phyloP scores from a whole-genome alignment of 1,284 basidiomycete genomes.

The Malassezia equina region DNA sequence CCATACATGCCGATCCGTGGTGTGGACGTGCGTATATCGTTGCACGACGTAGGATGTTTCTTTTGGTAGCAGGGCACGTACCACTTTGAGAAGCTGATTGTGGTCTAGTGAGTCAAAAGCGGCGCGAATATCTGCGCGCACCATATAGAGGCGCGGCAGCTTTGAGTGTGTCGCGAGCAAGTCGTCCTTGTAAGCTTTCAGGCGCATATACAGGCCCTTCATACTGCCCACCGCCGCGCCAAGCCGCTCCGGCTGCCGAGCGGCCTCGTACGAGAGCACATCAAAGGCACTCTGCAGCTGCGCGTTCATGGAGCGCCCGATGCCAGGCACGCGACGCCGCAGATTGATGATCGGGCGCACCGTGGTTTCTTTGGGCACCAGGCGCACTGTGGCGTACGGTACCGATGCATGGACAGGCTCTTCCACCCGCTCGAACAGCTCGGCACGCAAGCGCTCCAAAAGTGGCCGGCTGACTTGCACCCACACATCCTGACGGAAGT shows the following conservation, averaged over 20 bases:
- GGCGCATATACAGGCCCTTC: constrained; percentile 49
- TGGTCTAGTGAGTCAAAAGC: constrained; percentile 97
- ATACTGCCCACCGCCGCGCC: constrained; percentile 35
- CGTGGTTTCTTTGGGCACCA: constrained; percentile 86
- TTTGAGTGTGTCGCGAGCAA: not conserved
- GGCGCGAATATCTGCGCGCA: constrained; percentile 87
- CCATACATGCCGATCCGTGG: constrained; percentile 9
- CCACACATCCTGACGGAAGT: constrained; percentile 94
- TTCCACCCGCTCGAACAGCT: constrained; percentile 23
- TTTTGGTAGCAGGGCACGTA: not conserved
- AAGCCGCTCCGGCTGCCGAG: constrained; percentile 18
- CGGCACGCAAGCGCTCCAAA: constrained; percentile 60
- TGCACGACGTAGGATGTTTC: constrained; percentile 35
- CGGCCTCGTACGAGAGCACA: constrained; percentile 33
- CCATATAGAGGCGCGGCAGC: constrained; percentile 60
- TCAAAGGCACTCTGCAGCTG: constrained; percentile 60
- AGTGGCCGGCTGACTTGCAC: constrained; percentile 65
- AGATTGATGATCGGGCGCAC: constrained; percentile 92
- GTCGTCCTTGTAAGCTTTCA: constrained; percentile 22
- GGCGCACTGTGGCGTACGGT: constrained; percentile 72
- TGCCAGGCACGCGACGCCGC: constrained; percentile 53
- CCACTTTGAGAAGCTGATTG: constrained; percentile 58
- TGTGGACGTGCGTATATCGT: constrained; percentile 28
- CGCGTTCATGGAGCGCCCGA: constrained; percentile 67
- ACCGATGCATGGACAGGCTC: constrained; percentile 48